Evolutionary conservation across 129 eudicot species (phyloP), one percentile per base, ranked within the genome.

Genomic region (Tagetes patula): DNA sequence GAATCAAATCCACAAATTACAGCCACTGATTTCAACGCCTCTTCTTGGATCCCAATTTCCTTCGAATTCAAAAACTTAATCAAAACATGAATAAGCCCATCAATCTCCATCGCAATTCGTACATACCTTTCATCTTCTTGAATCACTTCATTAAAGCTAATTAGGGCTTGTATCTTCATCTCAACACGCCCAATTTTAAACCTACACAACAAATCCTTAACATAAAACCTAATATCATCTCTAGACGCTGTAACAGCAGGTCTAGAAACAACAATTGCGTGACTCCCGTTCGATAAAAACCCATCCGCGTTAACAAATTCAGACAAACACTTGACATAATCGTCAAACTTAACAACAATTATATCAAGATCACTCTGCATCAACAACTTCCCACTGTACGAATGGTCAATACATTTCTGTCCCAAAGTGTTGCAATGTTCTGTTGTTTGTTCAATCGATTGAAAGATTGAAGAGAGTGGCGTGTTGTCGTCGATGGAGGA

Each of bases 281-380:
- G 64, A 68, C 77, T 76, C 8, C 50, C 50, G 1, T 75, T 77
- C 2, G 74, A 66, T 5, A 85, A 74, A 53, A 83, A 41, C 5
- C 87, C 93, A 58, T 69, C 79, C 0, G 79, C 59, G 67, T 84
- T 83, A 27, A 90, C 80, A 12, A 79, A 53, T 43, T 83, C 96
- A 1, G 85, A 81, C n/a, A 94, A 71, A 5, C 59, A 36, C 47
- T 69, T 86, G 0, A 78, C 13, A 55, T 84, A 84, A 39, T 48
- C 13, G 31, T 86, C 96, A n/a, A 90, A 71, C 60, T 85, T 90
- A 1, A 83, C 76, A 6, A 76, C 47, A 5, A 88, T 72, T 14
- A 86, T 76, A 73, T 91, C 96, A 31, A 94, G 90, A 69, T 90
- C 93, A 52, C 99, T 94, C 69, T 94, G 97, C 99, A 88, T 94